Conservation (phyloP, 2,329 filamentous ascomycete genomes). For the Talaromyces pinophilus region DNA sequence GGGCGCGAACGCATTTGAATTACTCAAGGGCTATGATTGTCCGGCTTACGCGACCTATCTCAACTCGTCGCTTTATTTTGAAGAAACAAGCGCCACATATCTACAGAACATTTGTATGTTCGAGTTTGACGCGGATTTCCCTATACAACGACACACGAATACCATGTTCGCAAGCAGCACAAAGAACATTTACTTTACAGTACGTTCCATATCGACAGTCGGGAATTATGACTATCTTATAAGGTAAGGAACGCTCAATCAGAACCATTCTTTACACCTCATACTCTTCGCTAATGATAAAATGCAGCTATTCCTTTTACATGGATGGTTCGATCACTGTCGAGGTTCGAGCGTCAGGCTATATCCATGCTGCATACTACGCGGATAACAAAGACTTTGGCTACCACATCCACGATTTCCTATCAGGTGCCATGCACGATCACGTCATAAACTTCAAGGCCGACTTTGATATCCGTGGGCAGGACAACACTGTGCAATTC, state of each 20-base stretch:
- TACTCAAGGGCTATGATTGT: neutral
- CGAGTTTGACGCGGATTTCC: neutral
- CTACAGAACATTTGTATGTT: neutral
- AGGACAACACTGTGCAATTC: neutral
- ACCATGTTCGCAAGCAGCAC: neutral
- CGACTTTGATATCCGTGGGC: neutral
- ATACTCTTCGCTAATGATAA: neutral
- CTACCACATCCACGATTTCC: neutral
- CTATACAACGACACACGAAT: neutral
- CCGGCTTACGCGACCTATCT: neutral
- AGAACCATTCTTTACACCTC: neutral
- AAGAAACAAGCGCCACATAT: neutral
- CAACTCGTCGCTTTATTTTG: neutral
- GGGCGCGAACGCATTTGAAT: neutral
- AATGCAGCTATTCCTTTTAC: neutral
- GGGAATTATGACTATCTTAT: neutral
- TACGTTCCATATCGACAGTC: neutral
- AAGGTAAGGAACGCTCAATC: neutral
- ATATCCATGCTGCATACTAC: slow-evolving; percentile 10
- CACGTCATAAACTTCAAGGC: neutral
- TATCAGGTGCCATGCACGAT: neutral
- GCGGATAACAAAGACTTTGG: neutral
- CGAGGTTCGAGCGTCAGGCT: slow-evolving; percentile 12
- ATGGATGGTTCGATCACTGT: slow-evolving; percentile 10
- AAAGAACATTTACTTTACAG: neutral